These are phyloP conservation scores for Coprinellus micaceus DNA, from an alignment of 768 basidiomycete genomes.

Conservation along the genomic window DNA sequence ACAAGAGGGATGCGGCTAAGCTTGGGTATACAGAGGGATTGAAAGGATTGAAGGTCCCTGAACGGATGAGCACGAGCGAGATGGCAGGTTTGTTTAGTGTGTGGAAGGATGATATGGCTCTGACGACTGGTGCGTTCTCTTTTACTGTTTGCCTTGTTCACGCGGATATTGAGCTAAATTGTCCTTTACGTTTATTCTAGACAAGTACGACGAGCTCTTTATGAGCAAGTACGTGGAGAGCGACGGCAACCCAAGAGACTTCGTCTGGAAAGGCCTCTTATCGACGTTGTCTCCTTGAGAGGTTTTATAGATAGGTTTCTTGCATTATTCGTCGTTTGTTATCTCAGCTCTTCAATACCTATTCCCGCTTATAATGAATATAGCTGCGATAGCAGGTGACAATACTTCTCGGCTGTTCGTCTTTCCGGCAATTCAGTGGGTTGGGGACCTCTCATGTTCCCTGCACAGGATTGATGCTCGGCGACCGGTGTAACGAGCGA, in stretches of 20 bases:
- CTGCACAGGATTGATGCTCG: no score
- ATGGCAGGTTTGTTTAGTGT: conserved; percentile 73
- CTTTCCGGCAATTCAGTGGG: no score
- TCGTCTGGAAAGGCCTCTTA: conserved; percentile 66
- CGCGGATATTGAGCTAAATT: no score
- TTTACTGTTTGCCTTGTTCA: not conserved
- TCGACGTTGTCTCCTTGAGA: conserved; percentile 20
- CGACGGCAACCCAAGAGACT: conserved; percentile 74
- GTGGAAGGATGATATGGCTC: conserved; percentile 61
- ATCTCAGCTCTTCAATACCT: not conserved
- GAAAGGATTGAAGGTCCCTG: conserved; percentile 41
- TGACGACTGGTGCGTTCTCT: conserved; percentile 43
- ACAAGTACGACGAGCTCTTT: conserved; percentile 64
- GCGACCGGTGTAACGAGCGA: no score
- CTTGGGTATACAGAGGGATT: conserved; percentile 48
- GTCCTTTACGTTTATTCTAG: conserved; percentile 17
- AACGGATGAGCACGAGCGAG: conserved; percentile 58
- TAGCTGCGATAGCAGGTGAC: no score
- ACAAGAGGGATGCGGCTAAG: conserved; percentile 23
- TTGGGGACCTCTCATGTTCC: no score
- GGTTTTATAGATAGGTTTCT: not conserved
- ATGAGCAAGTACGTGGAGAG: conserved; percentile 75
- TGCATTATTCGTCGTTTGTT: not conserved
- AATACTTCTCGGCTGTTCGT: no score
- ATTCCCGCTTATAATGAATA: no score